Percentiles rank a stretch among this genome's conserved stretches.
These are phyloP conservation scores for Gomphus sp. DNA, from an alignment of 1,284 basidiomycete genomes.

Conservation along the genomic window DNA sequence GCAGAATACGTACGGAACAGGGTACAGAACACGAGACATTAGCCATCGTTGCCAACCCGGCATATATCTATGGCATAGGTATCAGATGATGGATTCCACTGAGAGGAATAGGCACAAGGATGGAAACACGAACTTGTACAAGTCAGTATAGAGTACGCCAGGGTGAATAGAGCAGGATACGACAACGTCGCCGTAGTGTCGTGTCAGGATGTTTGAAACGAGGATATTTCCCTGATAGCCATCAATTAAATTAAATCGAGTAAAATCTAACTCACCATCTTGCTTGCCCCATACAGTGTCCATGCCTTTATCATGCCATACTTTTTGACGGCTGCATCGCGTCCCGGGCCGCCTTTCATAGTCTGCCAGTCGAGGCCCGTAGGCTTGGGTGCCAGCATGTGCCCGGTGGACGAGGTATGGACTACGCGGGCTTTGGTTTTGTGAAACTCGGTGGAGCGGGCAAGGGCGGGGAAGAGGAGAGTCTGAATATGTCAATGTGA, in stretches of 20 bases:
- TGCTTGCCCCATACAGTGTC: slow-evolving; percentile 6
- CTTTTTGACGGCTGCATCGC: background rate
- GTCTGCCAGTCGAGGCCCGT: slow-evolving; percentile 3
- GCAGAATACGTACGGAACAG: background rate
- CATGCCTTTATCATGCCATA: background rate
- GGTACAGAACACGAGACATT: background rate
- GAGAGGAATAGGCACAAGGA: background rate
- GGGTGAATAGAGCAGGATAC: slow-evolving; percentile 4
- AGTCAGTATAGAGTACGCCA: slow-evolving; percentile 1
- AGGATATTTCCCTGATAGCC: slow-evolving; percentile 1
- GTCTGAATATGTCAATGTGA: background rate
- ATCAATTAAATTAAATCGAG: background rate
- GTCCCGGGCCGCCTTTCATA: slow-evolving; percentile 3
- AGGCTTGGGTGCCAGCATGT: background rate
- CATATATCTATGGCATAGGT: background rate
- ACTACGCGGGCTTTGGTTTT: slow-evolving; percentile 6
- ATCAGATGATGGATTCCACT: too few species aligned
- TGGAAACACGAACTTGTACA: background rate
- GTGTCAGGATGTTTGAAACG: background rate
- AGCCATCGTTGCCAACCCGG: background rate
- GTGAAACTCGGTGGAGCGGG: background rate
- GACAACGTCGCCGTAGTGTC: slow-evolving; percentile 3
- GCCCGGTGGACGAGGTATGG: background rate
- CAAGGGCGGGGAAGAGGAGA: slow-evolving; percentile 1
- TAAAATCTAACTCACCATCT: slow-evolving; percentile 1